Evolutionary conservation across 768 basidiomycete species (phyloP).

Genomic region (Auriscalpium orientale): DNA sequence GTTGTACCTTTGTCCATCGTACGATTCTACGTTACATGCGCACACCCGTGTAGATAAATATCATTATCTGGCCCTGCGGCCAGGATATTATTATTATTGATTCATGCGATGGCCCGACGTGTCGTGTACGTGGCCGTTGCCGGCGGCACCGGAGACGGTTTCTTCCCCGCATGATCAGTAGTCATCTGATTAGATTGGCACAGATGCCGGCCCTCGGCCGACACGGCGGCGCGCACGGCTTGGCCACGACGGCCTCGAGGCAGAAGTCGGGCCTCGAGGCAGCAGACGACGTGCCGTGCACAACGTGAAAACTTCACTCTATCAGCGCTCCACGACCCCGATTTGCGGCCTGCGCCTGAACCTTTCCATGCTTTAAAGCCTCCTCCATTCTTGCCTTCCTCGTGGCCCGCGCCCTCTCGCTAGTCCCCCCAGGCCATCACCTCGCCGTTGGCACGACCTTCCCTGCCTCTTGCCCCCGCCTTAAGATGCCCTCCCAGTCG

Average conservation of each 20-base stretch:
- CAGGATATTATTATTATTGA: not conserved
- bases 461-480: too few species aligned
- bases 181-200: not conserved
- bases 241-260: not conserved
- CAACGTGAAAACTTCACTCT: not conserved
- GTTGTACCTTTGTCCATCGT: constrained; percentile 2
- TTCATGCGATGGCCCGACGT: too few species aligned
- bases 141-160: not conserved
- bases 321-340: not conserved
- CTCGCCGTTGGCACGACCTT: too few species aligned
- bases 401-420: constrained; percentile 9
- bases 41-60: constrained; percentile 1
- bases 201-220: not conserved
- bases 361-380: constrained; percentile 8
- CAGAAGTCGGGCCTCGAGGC: not conserved
- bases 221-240: not conserved
- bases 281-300: not conserved
- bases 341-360: constrained; percentile 5
- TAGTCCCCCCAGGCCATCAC: not conserved
- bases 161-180: not conserved
- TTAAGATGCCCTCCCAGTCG: not conserved
- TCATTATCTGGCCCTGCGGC: not conserved
- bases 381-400: constrained; percentile 8
- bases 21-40: not conserved
- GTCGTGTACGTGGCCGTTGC: too few species aligned